phyloP scores from a whole-genome alignment of 208 protist species.

The Acanthamoeba healyi region DNA sequence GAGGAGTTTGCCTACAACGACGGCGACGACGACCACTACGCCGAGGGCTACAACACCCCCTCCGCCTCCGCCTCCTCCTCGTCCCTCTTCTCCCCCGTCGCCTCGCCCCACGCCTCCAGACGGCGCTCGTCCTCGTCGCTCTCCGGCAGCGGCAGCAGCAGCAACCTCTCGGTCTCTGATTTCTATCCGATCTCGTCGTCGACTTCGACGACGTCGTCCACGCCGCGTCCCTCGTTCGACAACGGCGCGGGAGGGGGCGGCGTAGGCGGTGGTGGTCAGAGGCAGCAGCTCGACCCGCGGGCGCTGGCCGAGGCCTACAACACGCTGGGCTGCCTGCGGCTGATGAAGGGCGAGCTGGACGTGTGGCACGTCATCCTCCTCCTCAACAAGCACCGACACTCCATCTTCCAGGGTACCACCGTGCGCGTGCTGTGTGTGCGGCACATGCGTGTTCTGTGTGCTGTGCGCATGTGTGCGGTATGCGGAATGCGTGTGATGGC shows the following conservation, averaged over 20 bases:
- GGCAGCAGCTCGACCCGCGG: neutral
- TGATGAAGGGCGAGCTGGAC: constrained; percentile 51
- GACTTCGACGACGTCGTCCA: neutral
- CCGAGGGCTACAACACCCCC: too few relatives aligned
- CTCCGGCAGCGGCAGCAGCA: neutral
- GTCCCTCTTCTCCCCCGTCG: neutral
- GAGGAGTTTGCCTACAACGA: neutral
- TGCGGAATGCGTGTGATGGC: neutral
- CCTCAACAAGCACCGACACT: constrained; percentile 14
- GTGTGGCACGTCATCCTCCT: neutral
- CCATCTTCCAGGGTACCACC: neutral
- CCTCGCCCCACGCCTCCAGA: neutral
- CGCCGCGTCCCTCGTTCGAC: neutral
- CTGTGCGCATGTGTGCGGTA: neutral
- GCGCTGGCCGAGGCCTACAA: neutral
- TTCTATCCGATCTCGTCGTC: neutral
- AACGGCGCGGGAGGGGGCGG: too few relatives aligned
- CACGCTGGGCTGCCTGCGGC: neutral
- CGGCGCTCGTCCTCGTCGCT: neutral
- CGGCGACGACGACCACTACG: neutral
- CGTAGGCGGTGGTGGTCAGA: too few relatives aligned
- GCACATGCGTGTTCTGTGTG: neutral
- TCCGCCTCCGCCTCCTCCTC: neutral
- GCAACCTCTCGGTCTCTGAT: neutral
- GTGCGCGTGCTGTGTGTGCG: neutral